Conservation (phyloP, 1,284 basidiomycete species). For the Naganishia albida region DNA sequence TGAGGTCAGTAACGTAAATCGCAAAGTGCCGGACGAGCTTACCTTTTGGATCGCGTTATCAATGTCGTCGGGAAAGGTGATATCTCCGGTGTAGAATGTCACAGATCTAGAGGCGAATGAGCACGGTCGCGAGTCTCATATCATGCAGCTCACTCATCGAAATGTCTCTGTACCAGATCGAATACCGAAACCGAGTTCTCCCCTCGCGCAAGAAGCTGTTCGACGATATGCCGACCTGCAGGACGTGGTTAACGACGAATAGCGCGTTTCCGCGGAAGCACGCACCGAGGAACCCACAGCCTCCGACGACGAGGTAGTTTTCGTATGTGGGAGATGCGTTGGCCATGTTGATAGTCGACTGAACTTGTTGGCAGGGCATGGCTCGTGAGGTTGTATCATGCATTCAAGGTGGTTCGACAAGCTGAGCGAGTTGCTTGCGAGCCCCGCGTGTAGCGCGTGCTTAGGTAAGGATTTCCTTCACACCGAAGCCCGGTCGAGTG, state of each 20-base stretch:
- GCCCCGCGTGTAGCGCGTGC: not conserved
- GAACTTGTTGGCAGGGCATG: not conserved
- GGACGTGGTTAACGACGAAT: not conserved
- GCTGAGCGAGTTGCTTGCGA: not conserved
- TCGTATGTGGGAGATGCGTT: constrained; percentile 36
- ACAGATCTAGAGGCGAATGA: constrained; percentile 60
- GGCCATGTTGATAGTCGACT: constrained; percentile 21
- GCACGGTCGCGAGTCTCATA: not conserved
- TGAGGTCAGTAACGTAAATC: not conserved
- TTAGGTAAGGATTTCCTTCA: too few species aligned
- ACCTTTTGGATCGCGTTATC: constrained; percentile 73
- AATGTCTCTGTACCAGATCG: constrained; percentile 84
- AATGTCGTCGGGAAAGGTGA: constrained; percentile 73
- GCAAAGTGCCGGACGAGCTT: constrained; percentile 37
- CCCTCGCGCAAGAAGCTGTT: constrained; percentile 72
- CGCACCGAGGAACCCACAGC: constrained; percentile 78
- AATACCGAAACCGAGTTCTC: constrained; percentile 76
- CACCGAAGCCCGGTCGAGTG: not conserved
- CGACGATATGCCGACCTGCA: constrained; percentile 74
- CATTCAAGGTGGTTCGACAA: not conserved
- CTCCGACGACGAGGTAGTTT: constrained; percentile 74
- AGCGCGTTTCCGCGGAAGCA: not conserved
- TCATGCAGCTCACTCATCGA: constrained; percentile 56
- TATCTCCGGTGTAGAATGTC: constrained; percentile 81
- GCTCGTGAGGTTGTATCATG: not conserved